Percentiles rank a stretch among this genome's conserved stretches.
Conservation (phyloP, 176 grass and related monocot species). For the Pharus latifolius region DNA sequence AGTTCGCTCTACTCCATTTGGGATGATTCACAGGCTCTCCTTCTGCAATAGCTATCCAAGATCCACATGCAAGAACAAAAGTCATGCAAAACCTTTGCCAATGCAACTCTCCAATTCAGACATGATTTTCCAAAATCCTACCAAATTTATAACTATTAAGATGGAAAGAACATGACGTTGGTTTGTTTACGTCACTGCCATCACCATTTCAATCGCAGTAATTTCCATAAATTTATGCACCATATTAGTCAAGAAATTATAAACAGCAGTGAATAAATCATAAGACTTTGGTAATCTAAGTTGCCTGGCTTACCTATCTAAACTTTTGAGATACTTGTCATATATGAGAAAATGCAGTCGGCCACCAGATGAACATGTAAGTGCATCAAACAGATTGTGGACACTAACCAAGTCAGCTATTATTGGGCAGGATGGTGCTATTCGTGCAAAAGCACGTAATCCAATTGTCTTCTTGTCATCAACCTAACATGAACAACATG, state of each 20-base stretch:
- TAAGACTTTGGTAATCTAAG: background rate
- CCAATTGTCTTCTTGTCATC: constrained; percentile 72
- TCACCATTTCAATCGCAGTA: background rate
- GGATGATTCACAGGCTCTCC: background rate
- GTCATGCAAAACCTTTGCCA: background rate
- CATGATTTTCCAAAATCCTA: no score
- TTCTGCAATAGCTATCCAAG: background rate
- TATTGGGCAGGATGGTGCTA: constrained; percentile 62
- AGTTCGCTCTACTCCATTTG: no score
- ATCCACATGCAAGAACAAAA: background rate
- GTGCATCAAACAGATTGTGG: constrained; percentile 73
- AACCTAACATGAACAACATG: constrained; percentile 45
- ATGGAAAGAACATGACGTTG: background rate
- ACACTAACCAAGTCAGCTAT: constrained; percentile 78
- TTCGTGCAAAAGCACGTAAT: constrained; percentile 47
- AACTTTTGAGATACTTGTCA: constrained; percentile 80
- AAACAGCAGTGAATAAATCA: background rate
- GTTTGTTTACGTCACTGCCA: background rate
- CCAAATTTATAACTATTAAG: no score
- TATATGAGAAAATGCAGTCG: constrained; percentile 75
- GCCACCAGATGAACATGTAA: constrained; percentile 66
- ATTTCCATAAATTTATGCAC: background rate
- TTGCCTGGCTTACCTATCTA: constrained; percentile 49
- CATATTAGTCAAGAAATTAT: background rate
- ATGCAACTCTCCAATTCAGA: background rate